These are phyloP conservation scores for Penicillium macrosclerotiorum DNA, from an alignment of 495 filamentous ascomycete genomes.

Conservation along the genomic window DNA sequence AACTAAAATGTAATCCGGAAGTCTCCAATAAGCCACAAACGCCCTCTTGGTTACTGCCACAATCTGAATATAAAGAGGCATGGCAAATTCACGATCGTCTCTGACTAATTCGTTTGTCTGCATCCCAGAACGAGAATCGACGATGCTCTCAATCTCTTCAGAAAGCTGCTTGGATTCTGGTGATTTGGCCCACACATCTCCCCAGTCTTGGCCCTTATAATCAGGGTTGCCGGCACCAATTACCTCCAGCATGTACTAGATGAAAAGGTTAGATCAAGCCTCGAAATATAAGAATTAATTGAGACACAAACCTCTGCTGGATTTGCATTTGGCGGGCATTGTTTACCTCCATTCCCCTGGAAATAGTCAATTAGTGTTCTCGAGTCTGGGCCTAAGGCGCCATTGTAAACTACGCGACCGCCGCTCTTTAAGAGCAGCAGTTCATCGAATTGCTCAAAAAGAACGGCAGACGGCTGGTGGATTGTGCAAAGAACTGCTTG, in stretches of 20 bases:
- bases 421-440: slow-evolving; percentile 67
- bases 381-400: slow-evolving; percentile 55
- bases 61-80: slow-evolving; percentile 56
- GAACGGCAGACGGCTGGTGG: slow-evolving; percentile 72
- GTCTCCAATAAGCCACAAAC: slow-evolving; percentile 60
- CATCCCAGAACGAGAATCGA: slow-evolving; percentile 31
- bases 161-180: slow-evolving; percentile 40
- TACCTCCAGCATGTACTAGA: slow-evolving; percentile 62
- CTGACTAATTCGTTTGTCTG: slow-evolving; percentile 30
- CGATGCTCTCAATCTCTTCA: slow-evolving; percentile 47
- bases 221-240: slow-evolving; percentile 64
- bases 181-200: slow-evolving; percentile 55
- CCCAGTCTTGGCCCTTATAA: slow-evolving; percentile 61
- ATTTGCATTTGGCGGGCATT: slow-evolving; percentile 56
- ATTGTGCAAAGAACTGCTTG: slow-evolving; percentile 77
- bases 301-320: slow-evolving; percentile 53
- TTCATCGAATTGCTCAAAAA: slow-evolving; percentile 75
- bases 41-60: slow-evolving; percentile 47
- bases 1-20: slow-evolving; percentile 56
- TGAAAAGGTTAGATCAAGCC: not conserved
- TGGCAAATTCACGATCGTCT: slow-evolving; percentile 56
- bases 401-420: slow-evolving; percentile 71
- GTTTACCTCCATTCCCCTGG: slow-evolving; percentile 58
- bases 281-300: too few relatives aligned
- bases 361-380: slow-evolving; percentile 60